A percentile compares a stretch with the other conserved stretches of the same genome.
Evolutionary conservation across 306 rosid species (phyloP).

Genomic region (Medicago arabica): DNA sequence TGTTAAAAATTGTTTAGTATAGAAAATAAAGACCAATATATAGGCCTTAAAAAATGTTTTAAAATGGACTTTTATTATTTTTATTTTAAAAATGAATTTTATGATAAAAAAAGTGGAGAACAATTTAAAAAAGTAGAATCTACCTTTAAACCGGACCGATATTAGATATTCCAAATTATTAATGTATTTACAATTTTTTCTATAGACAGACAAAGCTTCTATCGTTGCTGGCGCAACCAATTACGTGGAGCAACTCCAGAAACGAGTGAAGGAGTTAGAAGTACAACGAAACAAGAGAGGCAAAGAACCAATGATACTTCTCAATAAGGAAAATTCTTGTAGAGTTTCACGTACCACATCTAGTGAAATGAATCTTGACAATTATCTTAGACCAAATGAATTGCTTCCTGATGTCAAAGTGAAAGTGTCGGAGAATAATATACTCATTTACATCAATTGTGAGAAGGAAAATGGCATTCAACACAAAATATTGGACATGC

Average conservation of each 20-base stretch:
- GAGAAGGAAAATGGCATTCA: slow-evolving; percentile 43
- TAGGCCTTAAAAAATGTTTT: no score
- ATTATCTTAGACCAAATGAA: neutral
- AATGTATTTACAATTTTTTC: neutral
- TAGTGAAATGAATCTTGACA: neutral
- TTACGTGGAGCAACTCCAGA: slow-evolving; percentile 41
- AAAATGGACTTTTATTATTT: no score
- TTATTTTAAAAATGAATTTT: no score
- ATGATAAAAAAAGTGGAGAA: no score
- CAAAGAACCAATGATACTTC: slow-evolving; percentile 2
- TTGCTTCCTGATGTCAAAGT: slow-evolving; percentile 29
- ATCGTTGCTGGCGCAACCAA: slow-evolving; percentile 26
- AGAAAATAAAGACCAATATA: no score
- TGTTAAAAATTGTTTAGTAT: no score
- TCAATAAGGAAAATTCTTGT: slow-evolving; percentile 2
- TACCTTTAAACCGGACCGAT: no score
- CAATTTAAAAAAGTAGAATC: no score
- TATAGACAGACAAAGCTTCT: slow-evolving; percentile 38
- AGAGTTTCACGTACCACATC: neutral
- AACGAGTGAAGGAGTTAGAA: slow-evolving; percentile 38
- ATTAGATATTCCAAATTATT: no score
- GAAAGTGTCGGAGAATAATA: slow-evolving; percentile 29
- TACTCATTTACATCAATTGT: slow-evolving; percentile 38
- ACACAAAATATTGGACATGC: slow-evolving; percentile 32
- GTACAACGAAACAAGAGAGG: slow-evolving; percentile 17